Conservation (phyloP, 495 filamentous ascomycete genomes). For the Aspergillus homomorphus region DNA sequence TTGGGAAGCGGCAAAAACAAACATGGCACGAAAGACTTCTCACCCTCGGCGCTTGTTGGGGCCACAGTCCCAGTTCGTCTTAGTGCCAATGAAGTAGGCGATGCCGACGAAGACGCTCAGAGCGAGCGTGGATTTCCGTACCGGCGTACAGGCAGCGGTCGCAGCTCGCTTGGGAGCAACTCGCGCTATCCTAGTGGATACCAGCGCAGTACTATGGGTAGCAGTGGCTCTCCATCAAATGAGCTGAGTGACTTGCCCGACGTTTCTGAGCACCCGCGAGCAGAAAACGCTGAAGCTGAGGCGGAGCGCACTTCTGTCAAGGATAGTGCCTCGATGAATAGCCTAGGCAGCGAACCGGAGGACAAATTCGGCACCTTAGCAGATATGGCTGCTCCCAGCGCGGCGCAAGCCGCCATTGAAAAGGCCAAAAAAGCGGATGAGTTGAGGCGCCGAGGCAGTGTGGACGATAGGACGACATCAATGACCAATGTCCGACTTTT, state of each 20-base stretch:
- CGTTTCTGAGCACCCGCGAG: conserved; percentile 52
- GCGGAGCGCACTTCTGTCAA: conserved; percentile 40
- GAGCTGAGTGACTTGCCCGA: conserved; percentile 51
- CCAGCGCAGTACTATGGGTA: conserved; percentile 59
- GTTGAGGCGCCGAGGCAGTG: conserved; percentile 78
- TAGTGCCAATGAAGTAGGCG: conserved; percentile 91
- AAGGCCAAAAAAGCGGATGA: conserved; percentile 73
- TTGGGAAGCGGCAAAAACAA: conserved; percentile 73
- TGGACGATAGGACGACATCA: conserved; percentile 82
- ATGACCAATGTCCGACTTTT: conserved; percentile 85
- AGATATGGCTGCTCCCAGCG: conserved; percentile 47
- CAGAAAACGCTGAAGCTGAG: conserved; percentile 37
- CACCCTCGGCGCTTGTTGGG: conserved; percentile 66
- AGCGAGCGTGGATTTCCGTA: conserved; percentile 59
- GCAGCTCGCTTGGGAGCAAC: conserved; percentile 72
- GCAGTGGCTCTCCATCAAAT: conserved; percentile 61
- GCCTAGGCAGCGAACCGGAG: conserved; percentile 49
- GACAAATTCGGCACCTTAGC: conserved; percentile 54
- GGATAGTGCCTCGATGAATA: conserved; percentile 42
- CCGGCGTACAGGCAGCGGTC: conserved; percentile 71
- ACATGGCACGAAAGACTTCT: conserved; percentile 73
- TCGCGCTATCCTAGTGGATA: conserved; percentile 55
- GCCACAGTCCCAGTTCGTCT: conserved; percentile 84
- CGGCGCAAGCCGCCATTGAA: conserved; percentile 48
- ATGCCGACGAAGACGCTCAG: conserved; percentile 68